Percentiles rank a stretch among this genome's conserved stretches.
Conservation (phyloP, 768 basidiomycete species). For the Kwoniella shandongensis region DNA sequence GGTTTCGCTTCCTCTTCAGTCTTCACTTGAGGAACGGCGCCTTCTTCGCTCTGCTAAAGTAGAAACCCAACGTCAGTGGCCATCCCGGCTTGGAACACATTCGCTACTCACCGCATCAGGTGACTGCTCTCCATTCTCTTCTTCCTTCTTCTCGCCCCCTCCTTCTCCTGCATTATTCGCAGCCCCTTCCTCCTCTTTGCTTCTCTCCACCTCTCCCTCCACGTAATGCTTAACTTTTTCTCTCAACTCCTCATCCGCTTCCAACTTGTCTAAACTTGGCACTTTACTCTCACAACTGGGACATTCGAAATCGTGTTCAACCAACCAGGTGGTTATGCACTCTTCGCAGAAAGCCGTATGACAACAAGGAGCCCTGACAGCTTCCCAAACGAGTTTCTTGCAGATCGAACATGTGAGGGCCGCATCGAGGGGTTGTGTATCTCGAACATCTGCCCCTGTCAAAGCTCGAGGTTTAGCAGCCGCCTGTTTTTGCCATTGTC, state of each 20-base stretch:
- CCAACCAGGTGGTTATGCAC: conserved; percentile 88
- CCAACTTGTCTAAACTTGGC: conserved; percentile 80
- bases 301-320: conserved; percentile 93
- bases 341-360: conserved; percentile 90
- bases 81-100: background rate
- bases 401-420: conserved; percentile 85
- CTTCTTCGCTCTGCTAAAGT: conserved; percentile 15
- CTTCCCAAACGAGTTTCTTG: conserved; percentile 88
- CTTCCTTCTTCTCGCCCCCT: conserved; percentile 46
- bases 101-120: conserved; percentile 18
- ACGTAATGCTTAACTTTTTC: conserved; percentile 78
- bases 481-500: conserved; percentile 86
- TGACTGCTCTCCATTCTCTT: conserved; percentile 56
- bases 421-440: conserved; percentile 70
- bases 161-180: conserved; percentile 16
- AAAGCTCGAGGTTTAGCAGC: conserved; percentile 66
- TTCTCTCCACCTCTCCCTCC: conserved; percentile 58
- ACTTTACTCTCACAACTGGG: conserved; percentile 86
- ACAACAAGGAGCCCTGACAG: conserved; percentile 94
- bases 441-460: conserved; percentile 84
- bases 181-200: conserved; percentile 39
- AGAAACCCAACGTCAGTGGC: too few species aligned
- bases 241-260: conserved; percentile 75
- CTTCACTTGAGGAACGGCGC: conserved; percentile 3
- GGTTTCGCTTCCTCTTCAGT: conserved; percentile 13